These are phyloP conservation scores for Microstegium vimineum DNA, from an alignment of 176 grass and related monocot genomes.

Conservation along the genomic window DNA sequence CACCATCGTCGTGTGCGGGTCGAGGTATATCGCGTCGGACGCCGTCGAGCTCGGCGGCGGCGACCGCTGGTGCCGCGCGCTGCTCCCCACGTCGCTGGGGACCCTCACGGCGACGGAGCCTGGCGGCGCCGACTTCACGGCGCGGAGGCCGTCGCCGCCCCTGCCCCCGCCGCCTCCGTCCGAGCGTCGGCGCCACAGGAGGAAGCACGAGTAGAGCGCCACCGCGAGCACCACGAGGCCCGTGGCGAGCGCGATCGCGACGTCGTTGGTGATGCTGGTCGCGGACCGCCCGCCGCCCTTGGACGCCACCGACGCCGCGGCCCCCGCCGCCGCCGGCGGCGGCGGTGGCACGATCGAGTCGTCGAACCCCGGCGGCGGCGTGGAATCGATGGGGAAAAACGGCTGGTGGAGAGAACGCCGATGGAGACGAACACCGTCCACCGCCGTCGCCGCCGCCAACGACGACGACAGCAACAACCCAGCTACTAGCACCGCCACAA, in stretches of 20 bases:
- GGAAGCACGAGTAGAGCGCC: conserved; percentile 37
- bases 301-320: background rate
- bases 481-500: background rate
- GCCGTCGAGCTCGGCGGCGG: conserved; percentile 44
- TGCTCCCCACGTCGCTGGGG: conserved; percentile 37
- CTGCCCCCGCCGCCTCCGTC: conserved; percentile 1
- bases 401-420: conserved; percentile 61
- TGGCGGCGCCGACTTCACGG: background rate
- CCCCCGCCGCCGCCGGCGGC: background rate
- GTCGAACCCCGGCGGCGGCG: conserved; percentile 31
- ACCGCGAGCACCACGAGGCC: conserved; percentile 40
- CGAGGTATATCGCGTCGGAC: conserved; percentile 46
- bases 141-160: background rate
- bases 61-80: conserved; percentile 34
- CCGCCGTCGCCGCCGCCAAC: background rate
- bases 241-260: conserved; percentile 48
- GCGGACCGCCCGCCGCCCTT: conserved; percentile 5
- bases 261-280: conserved; percentile 36
- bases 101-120: conserved; percentile 5
- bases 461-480: background rate
- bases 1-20: conserved; percentile 37
- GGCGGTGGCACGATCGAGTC: background rate
- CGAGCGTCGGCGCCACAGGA: conserved; percentile 33
- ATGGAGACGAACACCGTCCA: background rate
- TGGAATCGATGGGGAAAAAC: conserved; percentile 46